Conservation (phyloP, 495 filamentous ascomycete species). For the Annulohypoxylon moriforme region DNA sequence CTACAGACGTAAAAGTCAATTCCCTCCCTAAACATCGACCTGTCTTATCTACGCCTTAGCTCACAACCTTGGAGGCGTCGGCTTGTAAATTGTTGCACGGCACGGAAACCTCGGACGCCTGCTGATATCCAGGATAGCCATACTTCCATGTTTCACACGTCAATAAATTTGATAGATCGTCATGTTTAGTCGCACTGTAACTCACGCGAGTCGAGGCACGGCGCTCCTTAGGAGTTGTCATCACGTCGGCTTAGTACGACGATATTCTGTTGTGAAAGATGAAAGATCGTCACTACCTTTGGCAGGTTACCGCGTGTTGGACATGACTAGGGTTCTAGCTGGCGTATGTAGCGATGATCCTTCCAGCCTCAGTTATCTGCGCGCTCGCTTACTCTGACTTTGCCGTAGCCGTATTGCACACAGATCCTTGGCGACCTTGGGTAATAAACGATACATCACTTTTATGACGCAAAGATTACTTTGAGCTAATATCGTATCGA, state of each 20-base stretch:
- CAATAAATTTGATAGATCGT: conserved; percentile 8
- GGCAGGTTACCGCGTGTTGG: conserved; percentile 86
- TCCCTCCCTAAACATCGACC: not conserved
- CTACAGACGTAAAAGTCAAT: not conserved
- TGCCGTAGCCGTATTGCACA: conserved; percentile 88
- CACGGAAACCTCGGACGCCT: conserved; percentile 2
- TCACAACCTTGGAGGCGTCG: not conserved
- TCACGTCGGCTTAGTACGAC: conserved; percentile 19
- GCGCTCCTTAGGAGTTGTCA: conserved; percentile 18
- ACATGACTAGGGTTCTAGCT: conserved; percentile 96
- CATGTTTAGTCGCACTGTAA: conserved; percentile 35
- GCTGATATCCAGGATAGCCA: conserved; percentile 8
- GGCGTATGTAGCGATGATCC: conserved; percentile 70
- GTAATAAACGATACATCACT: conserved; percentile 63
- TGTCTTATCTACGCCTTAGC: not conserved
- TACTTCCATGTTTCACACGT: not conserved
- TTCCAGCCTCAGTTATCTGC: conserved; percentile 16
- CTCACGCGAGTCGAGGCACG: conserved; percentile 23
- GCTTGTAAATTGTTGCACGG: conserved; percentile 8
- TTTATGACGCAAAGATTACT: conserved; percentile 37
- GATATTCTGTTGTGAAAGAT: conserved; percentile 40
- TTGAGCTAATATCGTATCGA: conserved; percentile 44
- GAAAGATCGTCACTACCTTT: conserved; percentile 66
- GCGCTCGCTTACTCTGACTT: conserved; percentile 13
- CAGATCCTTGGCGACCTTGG: conserved; percentile 97